These are phyloP conservation scores for Candida suzukii DNA, from an alignment of 805 yeast species.

Conservation along the genomic window DNA sequence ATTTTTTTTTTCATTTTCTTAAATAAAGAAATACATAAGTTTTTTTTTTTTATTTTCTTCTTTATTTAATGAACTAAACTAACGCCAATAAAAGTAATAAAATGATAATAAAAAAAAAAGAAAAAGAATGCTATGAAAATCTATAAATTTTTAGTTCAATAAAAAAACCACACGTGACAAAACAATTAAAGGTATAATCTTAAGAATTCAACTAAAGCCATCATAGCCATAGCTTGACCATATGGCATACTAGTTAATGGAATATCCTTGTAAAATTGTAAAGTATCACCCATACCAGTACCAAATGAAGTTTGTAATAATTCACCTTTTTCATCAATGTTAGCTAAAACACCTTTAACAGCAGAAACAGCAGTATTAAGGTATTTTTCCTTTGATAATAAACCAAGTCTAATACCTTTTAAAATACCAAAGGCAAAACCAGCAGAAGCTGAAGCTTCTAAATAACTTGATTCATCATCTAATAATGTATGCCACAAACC, in stretches of 20 bases:
- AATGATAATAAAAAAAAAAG: too few species aligned
- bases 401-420: slow-evolving; percentile 23
- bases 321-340: slow-evolving; percentile 26
- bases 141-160: neutral
- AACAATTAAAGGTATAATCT: slow-evolving; percentile 11
- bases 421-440: slow-evolving; percentile 31
- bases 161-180: too few species aligned
- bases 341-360: slow-evolving; percentile 23
- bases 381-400: slow-evolving; percentile 17
- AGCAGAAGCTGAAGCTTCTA: slow-evolving; percentile 29
- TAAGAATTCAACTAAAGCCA: slow-evolving; percentile 26
- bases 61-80: too few species aligned
- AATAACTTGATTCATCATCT: slow-evolving; percentile 23
- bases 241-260: slow-evolving; percentile 30
- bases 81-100: too few species aligned
- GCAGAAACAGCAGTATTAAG: slow-evolving; percentile 22
- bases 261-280: slow-evolving; percentile 28
- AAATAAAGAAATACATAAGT: too few species aligned
- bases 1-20: too few species aligned
- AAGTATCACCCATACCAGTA: slow-evolving; percentile 27
- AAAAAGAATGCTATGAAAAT: neutral
- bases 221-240: slow-evolving; percentile 32
- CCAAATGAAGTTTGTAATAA: slow-evolving; percentile 29
- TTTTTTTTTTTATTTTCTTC: too few species aligned
- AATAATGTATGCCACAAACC: slow-evolving; percentile 30